Evolutionary conservation across 306 rosid genomes (phyloP).

Genomic region (Rosa chinensis): DNA sequence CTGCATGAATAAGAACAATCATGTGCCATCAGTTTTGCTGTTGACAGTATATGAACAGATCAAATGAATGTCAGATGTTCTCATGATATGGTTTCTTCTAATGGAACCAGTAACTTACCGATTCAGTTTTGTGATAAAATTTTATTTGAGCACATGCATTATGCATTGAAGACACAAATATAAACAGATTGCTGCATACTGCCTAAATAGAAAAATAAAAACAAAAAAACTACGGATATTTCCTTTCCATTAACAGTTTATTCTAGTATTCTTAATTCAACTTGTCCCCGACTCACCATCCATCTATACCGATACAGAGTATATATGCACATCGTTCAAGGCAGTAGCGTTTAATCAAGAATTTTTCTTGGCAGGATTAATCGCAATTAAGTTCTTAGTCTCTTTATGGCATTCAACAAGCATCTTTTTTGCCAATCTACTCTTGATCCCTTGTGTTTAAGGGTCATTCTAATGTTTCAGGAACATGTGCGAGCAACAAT

Average conservation of each 20-base stretch:
- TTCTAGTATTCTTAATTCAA: neutral
- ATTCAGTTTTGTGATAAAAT: neutral
- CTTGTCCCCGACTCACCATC: neutral
- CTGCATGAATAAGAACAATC: neutral
- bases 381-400: neutral
- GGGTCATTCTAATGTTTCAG: neutral
- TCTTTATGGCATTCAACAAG: neutral
- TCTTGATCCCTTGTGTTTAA: neutral
- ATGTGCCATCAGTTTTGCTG: neutral
- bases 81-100: neutral
- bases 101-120: neutral
- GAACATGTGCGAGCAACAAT: neutral
- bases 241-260: neutral
- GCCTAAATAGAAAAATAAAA: neutral
- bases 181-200: neutral
- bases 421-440: neutral
- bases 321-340: neutral
- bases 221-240: neutral
- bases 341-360: neutral
- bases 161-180: slow-evolving; percentile 3
- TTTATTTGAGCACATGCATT: neutral
- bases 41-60: neutral
- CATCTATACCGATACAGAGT: neutral
- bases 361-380: neutral
- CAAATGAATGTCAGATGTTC: neutral